Percentiles rank a stretch among this genome's conserved stretches.
Evolutionary conservation across 768 basidiomycete genomes (phyloP).

Genomic region (Leccinellum luteum): DNA sequence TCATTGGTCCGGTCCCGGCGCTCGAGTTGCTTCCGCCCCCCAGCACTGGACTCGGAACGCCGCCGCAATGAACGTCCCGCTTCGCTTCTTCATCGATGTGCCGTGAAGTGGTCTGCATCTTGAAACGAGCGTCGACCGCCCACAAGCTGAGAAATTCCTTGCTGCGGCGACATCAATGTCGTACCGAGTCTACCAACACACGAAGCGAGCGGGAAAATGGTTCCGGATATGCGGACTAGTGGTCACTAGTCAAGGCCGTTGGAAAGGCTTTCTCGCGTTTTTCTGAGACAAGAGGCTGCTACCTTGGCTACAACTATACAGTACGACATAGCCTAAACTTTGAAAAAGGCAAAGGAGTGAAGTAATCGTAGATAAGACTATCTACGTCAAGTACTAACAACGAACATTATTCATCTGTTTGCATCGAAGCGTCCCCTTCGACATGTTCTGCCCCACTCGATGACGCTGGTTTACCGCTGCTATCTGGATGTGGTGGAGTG

Average conservation of each 20-base stretch:
- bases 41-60: too few species aligned
- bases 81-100: neutral
- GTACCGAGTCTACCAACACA: neutral
- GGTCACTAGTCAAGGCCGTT: neutral
- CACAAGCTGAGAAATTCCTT: neutral
- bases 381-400: neutral
- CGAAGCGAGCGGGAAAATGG: neutral
- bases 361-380: neutral
- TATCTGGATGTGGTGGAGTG: neutral
- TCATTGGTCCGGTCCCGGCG: too few species aligned
- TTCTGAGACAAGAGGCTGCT: neutral
- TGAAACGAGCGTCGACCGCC: neutral
- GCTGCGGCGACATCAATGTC: neutral
- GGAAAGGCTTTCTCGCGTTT: neutral
- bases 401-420: neutral
- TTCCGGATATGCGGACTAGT: neutral
- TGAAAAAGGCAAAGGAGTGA: neutral
- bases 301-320: neutral
- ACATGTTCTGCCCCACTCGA: neutral
- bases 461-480: neutral
- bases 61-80: too few species aligned
- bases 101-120: neutral
- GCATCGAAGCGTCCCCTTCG: constrained; percentile 6
- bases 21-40: too few species aligned
- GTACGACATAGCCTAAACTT: neutral